These are phyloP conservation scores for Eruca vesicaria DNA, from an alignment of 441 rosid genomes.

Conservation along the genomic window DNA sequence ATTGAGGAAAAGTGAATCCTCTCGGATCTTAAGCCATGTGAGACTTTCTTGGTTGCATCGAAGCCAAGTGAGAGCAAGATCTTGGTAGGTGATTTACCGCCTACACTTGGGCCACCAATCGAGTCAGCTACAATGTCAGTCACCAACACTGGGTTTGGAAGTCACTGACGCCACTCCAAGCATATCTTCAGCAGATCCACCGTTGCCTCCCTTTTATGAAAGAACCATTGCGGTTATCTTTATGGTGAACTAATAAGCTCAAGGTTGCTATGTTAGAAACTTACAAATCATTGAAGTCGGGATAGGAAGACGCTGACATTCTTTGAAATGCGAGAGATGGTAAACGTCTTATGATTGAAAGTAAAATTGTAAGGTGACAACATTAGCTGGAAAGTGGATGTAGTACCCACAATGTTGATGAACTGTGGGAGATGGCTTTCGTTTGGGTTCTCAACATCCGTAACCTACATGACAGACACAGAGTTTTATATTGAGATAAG, in stretches of 20 bases:
- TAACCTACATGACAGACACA: not conserved
- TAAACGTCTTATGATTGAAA: not conserved
- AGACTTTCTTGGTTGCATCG: too few relatives aligned
- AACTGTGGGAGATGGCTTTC: not conserved
- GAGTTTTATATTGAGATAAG: not conserved
- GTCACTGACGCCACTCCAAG: not conserved
- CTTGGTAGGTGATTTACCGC: not conserved
- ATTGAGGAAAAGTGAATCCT: too few relatives aligned
- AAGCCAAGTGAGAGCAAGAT: too few relatives aligned
- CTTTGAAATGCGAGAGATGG: not conserved
- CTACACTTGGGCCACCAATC: not conserved
- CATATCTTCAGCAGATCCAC: not conserved
- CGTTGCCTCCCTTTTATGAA: too few relatives aligned
- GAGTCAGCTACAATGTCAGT: not conserved
- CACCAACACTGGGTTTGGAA: not conserved
- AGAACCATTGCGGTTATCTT: too few relatives aligned
- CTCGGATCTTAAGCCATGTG: too few relatives aligned
- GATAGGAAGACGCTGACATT: too few relatives aligned
- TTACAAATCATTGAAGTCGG: too few relatives aligned
- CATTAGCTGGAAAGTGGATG: not conserved
- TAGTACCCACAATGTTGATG: not conserved
- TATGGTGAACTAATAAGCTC: too few relatives aligned
- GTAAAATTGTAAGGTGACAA: not conserved
- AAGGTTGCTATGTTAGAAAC: too few relatives aligned
- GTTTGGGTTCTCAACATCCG: not conserved